These are phyloP conservation scores for Trichosporon sp. DNA, from an alignment of 1,284 basidiomycete genomes.

Conservation along the genomic window DNA sequence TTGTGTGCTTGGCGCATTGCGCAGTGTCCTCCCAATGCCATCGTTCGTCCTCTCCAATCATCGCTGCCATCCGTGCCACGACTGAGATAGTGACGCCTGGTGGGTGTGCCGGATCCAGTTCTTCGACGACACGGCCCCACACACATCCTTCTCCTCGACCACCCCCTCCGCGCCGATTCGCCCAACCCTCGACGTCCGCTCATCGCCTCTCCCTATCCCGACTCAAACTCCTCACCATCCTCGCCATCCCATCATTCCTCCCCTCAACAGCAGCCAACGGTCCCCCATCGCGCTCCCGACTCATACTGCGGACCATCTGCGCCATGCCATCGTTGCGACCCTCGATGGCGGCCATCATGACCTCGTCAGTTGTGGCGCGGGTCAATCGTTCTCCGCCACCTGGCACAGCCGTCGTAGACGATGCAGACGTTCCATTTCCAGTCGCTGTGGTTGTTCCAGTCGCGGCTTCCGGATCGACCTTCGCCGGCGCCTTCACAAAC, in stretches of 20 bases:
- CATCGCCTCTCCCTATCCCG: too few species aligned
- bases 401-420: neutral
- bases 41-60: too few species aligned
- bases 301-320: neutral
- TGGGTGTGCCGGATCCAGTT: too few species aligned
- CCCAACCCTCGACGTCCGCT: too few species aligned
- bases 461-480: neutral
- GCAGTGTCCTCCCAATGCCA: too few species aligned
- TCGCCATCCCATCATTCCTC: slow-evolving; percentile 7
- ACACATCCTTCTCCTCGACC: neutral
- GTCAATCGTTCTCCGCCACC: neutral
- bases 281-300: neutral
- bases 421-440: too few species aligned
- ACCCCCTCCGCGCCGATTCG: neutral
- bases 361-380: neutral
- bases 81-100: too few species aligned
- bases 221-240: neutral
- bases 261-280: slow-evolving; percentile 14
- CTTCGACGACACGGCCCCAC: too few species aligned
- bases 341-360: slow-evolving; percentile 2
- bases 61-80: too few species aligned
- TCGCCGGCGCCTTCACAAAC: slow-evolving; percentile 5
- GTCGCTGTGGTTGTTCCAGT: too few species aligned
- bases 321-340: neutral
- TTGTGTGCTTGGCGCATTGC: too few species aligned